phyloP scores from a whole-genome alignment of 345 rosid genomes.

The Gossypium herbaceum region DNA sequence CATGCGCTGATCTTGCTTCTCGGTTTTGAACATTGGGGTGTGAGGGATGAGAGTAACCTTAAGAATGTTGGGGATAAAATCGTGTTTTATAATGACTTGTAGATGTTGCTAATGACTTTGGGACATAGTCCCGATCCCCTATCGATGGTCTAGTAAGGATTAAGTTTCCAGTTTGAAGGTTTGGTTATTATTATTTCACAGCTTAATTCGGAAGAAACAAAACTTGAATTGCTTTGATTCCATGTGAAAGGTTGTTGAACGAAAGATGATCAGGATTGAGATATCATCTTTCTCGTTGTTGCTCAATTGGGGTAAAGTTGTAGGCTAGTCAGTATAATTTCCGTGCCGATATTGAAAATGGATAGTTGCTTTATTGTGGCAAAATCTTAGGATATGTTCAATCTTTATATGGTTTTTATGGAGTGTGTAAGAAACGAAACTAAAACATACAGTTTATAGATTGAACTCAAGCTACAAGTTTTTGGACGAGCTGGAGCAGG shows the following conservation, averaged over 20 bases:
- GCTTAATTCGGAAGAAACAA: neutral
- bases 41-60: neutral
- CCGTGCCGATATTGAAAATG: neutral
- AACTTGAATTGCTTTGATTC: conserved; percentile 4
- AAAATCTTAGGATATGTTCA: neutral
- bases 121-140: neutral
- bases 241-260: neutral
- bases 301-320: neutral
- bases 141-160: neutral
- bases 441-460: neutral
- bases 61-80: neutral
- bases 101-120: neutral
- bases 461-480: neutral
- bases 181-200: neutral
- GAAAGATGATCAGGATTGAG: neutral
- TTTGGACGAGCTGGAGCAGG: neutral
- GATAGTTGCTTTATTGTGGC: neutral
- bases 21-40: neutral
- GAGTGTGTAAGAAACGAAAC: neutral
- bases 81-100: neutral
- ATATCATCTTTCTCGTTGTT: neutral
- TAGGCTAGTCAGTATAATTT: neutral
- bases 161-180: neutral
- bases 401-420: neutral
- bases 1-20: neutral